phyloP scores from a whole-genome alignment of 2,329 filamentous ascomycete species.

The Ophiosphaerella korrae region DNA sequence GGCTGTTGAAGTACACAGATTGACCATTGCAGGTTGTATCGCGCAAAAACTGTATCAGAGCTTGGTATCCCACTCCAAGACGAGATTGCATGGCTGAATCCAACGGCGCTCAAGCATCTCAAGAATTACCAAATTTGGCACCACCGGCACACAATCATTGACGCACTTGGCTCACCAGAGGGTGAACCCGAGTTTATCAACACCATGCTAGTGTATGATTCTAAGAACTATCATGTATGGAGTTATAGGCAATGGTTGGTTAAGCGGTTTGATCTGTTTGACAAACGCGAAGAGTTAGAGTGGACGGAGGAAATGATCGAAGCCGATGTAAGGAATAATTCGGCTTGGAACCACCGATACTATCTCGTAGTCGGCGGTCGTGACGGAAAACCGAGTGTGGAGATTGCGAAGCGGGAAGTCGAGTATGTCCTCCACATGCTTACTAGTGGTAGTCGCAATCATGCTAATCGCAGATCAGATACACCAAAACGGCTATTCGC shows the following conservation, averaged over 20 bases:
- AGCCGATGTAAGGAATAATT: constrained; percentile 90
- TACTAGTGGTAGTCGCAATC: constrained; percentile 6
- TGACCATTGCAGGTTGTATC: constrained; percentile 70
- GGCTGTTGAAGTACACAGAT: neutral
- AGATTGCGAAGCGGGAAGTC: constrained; percentile 75
- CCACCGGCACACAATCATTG: constrained; percentile 64
- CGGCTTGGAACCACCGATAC: constrained; percentile 96
- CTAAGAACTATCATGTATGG: constrained; percentile 99
- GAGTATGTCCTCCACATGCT: constrained; percentile 54
- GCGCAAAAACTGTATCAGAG: constrained; percentile 75
- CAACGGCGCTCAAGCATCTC: constrained; percentile 78
- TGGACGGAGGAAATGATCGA: constrained; percentile 75
- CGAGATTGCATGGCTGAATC: constrained; percentile 86
- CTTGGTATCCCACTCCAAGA: constrained; percentile 68
- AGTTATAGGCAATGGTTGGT: constrained; percentile 85
- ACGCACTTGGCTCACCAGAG: constrained; percentile 61
- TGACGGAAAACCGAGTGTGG: constrained; percentile 50
- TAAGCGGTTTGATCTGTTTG: constrained; percentile 62
- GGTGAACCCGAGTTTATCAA: constrained; percentile 78
- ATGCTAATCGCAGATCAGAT: constrained; percentile 39
- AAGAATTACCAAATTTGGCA: constrained; percentile 99
- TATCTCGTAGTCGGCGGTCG: constrained; percentile 79
- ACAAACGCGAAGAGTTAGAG: constrained; percentile 66
- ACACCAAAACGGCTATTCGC: constrained; percentile 71
- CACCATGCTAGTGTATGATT: constrained; percentile 80